Base-by-base conservation (phyloP, 768 basidiomycete genomes). In the Agrocybe chaxingu region DNA sequence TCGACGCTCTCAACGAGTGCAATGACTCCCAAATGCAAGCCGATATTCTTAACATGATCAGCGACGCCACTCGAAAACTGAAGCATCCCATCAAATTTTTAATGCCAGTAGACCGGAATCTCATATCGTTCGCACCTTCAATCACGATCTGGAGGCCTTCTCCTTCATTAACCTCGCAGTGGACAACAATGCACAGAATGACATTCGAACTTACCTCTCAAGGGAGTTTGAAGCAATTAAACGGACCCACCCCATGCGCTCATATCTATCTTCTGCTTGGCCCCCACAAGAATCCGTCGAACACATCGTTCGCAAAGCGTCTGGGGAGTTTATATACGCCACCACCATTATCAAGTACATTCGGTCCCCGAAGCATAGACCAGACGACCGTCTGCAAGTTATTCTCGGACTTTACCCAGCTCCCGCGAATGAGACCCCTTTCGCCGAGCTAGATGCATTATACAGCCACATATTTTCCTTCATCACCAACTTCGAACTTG, bases 1-100 rank as follows among this genome's bases (percentile, higher is more conserved):
- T 64, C 4, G 62, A 64, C 18, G 62, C 61, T 2, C 48, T 64
- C 29, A 54, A 64, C 38, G 61, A 64, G 47, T 64, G 59, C 34
- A 42, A 38, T 3, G 42, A 43, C 6, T 13, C 39, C 1, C 39
- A 58, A 13, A 29, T 30, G 3, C 61, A 62, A 32, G 19, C 19
- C 29, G 48, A 57, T 9, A 52, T 60, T 30, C 30, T 62, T 1
- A 31, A 45, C 8, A 43, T 38, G n/a, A 30, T 57, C 12, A 13
- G 45, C 3, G 36, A 52, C 35, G 51, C 42, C 19, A 24, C 51
- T 12, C 33, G 38, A 9, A 9, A 34, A 39, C 18, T 43, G 4
- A 12, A 42, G 1, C 11, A 48, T 12, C 57, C 57, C 1, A 42
- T 62, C 39, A 47, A 48, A n/a, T 52, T 64, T 33, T 50, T 64